Base-by-base conservation (phyloP, 441 rosid species). In the Populus hybrid region DNA sequence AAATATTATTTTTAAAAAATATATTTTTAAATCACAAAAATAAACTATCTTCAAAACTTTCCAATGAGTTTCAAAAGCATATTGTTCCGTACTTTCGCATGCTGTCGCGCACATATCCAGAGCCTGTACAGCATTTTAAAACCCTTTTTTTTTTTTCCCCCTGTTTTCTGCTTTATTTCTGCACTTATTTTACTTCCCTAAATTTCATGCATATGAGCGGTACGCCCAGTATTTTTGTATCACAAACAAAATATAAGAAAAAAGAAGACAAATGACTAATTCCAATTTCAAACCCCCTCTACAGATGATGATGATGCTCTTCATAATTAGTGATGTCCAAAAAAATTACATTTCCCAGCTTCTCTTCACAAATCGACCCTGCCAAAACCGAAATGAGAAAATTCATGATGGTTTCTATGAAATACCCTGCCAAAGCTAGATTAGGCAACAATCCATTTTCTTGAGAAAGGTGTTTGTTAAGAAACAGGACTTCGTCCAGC, bases 331-430 rank as follows among this genome's bases (percentile, higher is more conserved):
- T 14, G 5, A 26, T 42, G 21, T 40, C 61, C 78, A 21, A 57
- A 66, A 28, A 70, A 8, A 11, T 59, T 69, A 78, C 74, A 18
- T 70, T n/a, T 78, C 86, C 50, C 79, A 83, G 35, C 68, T 82
- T 72, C 89, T 85, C 84, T 87, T 86, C 77, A 90, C 94, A 42
- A 90, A 90, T 76, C 92, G 86, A 42, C 92, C 94, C 94, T 89
- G 88, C 78, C 40, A 81, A 75, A n/a, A 1, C 20, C 10, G 6
- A 11, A 40, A 69, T 42, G 3, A 53, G 30, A 36, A 16, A 30
- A 61, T 10, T 1, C 2, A 14, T 69, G 5, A 71, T 24, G 35
- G n/a, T 12, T 40, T 42, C 28, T 38, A 38, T 2, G 10, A 38
- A 38, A 34, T 38, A 38, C 42, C 42, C 42, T 9, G 42, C 42